These are phyloP conservation scores for Colletotrichum sansevieriae DNA, from an alignment of 2,329 filamentous ascomycete species.

Conservation along the genomic window DNA sequence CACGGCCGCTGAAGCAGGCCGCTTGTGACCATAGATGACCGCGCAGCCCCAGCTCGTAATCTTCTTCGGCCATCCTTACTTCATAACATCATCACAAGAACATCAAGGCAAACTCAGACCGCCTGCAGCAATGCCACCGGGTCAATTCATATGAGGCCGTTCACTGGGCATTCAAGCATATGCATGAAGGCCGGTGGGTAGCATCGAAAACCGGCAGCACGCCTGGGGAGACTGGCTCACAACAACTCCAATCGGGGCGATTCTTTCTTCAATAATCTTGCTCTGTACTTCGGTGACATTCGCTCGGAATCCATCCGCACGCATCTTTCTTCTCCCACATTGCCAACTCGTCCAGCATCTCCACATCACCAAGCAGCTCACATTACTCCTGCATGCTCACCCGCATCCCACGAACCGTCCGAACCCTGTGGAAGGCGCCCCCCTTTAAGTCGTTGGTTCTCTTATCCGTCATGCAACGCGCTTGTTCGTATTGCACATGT, in stretches of 20 bases:
- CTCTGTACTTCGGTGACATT: not conserved
- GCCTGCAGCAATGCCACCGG: not conserved
- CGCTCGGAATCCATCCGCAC: not conserved
- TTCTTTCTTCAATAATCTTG: too few relatives aligned
- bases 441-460: too few relatives aligned
- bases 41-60: too few relatives aligned
- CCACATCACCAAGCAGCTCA: conserved; percentile 17
- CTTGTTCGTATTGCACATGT: too few relatives aligned
- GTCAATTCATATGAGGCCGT: not conserved
- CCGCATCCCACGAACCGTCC: conserved; percentile 4
- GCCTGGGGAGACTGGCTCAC: not conserved
- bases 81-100: not conserved
- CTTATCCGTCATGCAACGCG: too few relatives aligned
- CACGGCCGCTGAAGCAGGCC: not conserved
- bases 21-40: not conserved
- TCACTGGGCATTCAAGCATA: not conserved
- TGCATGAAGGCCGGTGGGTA: not conserved
- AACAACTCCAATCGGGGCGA: too few relatives aligned
- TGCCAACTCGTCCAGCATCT: conserved; percentile 11
- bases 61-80: too few relatives aligned
- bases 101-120: not conserved
- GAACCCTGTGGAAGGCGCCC: not conserved
- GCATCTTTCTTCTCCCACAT: not conserved
- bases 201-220: not conserved
- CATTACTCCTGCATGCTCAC: conserved; percentile 15